Evolutionary conservation across 2,329 filamentous ascomycete genomes (phyloP).

Genomic region (Chlorencoelia australis): DNA sequence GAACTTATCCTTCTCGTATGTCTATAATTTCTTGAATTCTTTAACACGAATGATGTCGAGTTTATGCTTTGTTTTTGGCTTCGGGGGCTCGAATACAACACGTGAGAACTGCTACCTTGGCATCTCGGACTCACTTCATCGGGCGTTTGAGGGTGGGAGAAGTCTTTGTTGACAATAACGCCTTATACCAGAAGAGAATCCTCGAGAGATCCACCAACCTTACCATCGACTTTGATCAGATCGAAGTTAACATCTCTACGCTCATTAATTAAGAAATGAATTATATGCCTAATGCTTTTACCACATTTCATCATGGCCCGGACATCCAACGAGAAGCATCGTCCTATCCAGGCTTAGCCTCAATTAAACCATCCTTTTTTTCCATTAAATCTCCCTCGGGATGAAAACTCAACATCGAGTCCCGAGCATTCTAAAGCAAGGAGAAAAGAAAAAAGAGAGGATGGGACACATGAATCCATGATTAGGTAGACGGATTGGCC

Average conservation of each 20-base stretch:
- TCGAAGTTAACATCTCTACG: constrained; percentile 98
- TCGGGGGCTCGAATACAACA: constrained; percentile 96
- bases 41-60: constrained; percentile 94
- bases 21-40: constrained; percentile 96
- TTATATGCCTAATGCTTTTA: no score
- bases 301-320: no score
- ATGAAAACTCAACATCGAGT: no score
- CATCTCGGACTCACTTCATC: constrained; percentile 89
- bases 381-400: no score
- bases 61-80: constrained; percentile 99
- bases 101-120: constrained; percentile 94
- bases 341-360: no score
- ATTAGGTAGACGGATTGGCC: no score
- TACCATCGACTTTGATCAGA: constrained; percentile 97
- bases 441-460: no score
- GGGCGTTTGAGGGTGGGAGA: constrained; percentile 98
- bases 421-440: no score
- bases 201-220: constrained; percentile 88
- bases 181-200: constrained; percentile 93
- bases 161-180: constrained; percentile 99
- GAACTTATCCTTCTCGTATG: constrained; percentile 93
- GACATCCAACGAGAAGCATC: no score
- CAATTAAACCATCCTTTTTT: no score
- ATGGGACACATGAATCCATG: no score
- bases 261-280: no score